Evolutionary conservation across 345 rosid species (phyloP), one percentile per base, ranked within the genome.

Genomic region (Capsella bursapastoris): DNA sequence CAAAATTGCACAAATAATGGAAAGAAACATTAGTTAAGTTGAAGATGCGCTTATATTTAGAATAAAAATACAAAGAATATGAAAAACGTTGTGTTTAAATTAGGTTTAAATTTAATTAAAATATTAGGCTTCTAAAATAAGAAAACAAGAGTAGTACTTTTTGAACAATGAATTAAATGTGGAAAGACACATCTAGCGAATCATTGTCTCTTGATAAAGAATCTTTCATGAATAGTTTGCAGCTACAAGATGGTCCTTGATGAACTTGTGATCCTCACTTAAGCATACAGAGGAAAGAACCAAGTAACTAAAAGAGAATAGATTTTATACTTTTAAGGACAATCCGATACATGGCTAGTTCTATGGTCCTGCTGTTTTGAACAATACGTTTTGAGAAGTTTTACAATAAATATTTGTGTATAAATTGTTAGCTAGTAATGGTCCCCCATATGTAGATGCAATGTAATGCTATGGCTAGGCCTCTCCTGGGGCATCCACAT

Each of bases 361-460:
- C 75, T 50, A 73, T 72, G 79, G 68, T 70, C 68, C 78, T 73
- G 79, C 79, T 74, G 37, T 73, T 71, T 78, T 75, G 76, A 68
- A 63, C 73, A 74, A 40, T 74, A 68, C 72, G 58, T 78, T 78
- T 78, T 72, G 73, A 78, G 81, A 65, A 78, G 51, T 66, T 66
- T 64, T 76, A 64, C 80, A 76, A 71, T 78, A 66, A 71, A 40
- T 77, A 64, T 57, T 6, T 77, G 65, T 64, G 41, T 71, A 55
- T 57, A 48, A 31, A 57, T 69, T 55, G 75, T 62, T 52, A 71
- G 71, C 78, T 65, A 57, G 53, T 55, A 51, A 76, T 84, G 92
- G 92, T 88, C 90, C 89, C 87, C 90, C 47, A 71, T 70, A 55
- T 57, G 40, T 38, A 72, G 48, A 66, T 72, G 64, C 60, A 72